A percentile compares a stretch with the other conserved stretches of the same genome.
phyloP scores from a whole-genome alignment of 1,284 basidiomycete species.

The Gastroboletus turbinatus region DNA sequence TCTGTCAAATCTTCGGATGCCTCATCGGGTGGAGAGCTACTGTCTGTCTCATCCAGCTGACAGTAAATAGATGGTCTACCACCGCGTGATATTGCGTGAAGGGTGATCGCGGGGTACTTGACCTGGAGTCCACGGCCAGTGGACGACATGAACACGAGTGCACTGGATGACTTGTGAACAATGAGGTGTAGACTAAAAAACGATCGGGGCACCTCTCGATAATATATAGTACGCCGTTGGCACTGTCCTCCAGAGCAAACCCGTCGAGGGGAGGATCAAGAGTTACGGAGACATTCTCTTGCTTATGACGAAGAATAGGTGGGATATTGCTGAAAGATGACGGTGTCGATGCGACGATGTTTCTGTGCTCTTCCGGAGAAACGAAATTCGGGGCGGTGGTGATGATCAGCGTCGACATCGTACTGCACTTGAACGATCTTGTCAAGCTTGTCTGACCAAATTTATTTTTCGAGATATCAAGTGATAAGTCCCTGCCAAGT shows the following conservation, averaged over 20 bases:
- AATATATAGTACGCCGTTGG: conserved; percentile 71
- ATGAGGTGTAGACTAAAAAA: conserved; percentile 25
- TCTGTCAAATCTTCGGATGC: conserved; percentile 40
- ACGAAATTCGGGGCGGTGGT: conserved; percentile 54
- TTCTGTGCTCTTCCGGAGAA: conserved; percentile 67
- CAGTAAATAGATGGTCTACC: conserved; percentile 78
- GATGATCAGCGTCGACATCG: conserved; percentile 34
- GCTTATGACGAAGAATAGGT: conserved; percentile 71
- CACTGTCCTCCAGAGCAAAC: conserved; percentile 49
- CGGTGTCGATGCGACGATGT: conserved; percentile 73
- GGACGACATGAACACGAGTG: conserved; percentile 73
- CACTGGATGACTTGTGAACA: conserved; percentile 44
- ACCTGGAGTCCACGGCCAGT: conserved; percentile 74
- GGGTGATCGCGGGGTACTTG: conserved; percentile 80
- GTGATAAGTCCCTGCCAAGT: neutral
- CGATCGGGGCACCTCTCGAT: conserved; percentile 67
- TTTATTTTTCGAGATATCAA: neutral
- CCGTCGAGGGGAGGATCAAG: conserved; percentile 67
- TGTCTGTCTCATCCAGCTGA: conserved; percentile 72
- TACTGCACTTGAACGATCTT: neutral
- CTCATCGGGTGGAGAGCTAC: conserved; percentile 29
- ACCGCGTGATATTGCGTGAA: conserved; percentile 83
- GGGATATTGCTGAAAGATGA: conserved; percentile 79
- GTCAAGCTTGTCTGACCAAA: neutral
- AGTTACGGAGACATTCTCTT: conserved; percentile 63